Evolutionary conservation across 768 basidiomycete genomes (phyloP), one percentile per base, ranked within the genome.

Genomic region (Clitopilus hobsonii): DNA sequence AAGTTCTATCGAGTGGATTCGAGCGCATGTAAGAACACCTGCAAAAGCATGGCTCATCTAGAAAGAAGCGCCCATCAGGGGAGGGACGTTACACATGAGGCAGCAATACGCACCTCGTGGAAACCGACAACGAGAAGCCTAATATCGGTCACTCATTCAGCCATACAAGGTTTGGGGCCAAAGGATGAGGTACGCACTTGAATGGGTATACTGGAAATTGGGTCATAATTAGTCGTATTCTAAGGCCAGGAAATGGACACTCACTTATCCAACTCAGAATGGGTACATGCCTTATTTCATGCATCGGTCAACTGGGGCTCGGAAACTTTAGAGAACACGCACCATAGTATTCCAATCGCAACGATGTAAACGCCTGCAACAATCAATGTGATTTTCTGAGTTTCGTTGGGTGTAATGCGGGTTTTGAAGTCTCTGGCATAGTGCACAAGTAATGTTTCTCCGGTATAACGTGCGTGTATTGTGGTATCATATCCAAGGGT

Each of bases 1-100:
- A 13, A 94, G 81, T 64, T 91, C 84, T 49, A 94, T 87, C 13
- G 89, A 90, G 62, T 92, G 83, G 38, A 94, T 92, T 29, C 69
- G 82, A n/a, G 91, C 91, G 59, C 91, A 91, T 16, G 91, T 94
- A 27, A 94, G 74, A 26, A 94, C 71, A 41, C 91, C 91, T 45
- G 83, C 73, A 53, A 93, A 60, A 5, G 91, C 91, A 68, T 94
- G 91, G 77, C 88, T 90, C 88, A 93, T 89, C 89, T 91, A 41
- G 5, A 49, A 49, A 50, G 55, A 55, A 38, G 6, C 51, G 25
- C 51, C 52, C 18, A 16, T 14, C 48, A 32, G 28, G 53, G 18
- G 41, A 38, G 22, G 10, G 52, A 1, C 47, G 8, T 10, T 29
- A 56, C 49, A 10, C 26, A 23, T 10, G 22, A 32, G 38, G 41